A percentile compares a stretch with the other conserved stretches of the same genome.
Evolutionary conservation across 1,284 basidiomycete species (phyloP).

Genomic region (Fomitopsis palustris): DNA sequence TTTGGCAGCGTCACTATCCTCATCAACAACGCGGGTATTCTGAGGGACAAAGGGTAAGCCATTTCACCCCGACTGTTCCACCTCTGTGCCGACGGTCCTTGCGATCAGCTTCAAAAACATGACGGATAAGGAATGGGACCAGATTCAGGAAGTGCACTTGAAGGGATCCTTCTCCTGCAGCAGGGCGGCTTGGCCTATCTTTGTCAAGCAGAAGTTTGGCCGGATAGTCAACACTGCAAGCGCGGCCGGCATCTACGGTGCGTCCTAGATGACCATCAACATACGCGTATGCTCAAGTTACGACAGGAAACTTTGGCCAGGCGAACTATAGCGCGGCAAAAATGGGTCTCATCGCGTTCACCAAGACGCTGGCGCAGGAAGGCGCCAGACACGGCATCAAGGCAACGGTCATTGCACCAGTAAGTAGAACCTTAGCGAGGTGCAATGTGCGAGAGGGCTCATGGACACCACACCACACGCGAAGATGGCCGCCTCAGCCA

Average conservation of each 20-base stretch:
- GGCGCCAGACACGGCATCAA: slow-evolving; percentile 94
- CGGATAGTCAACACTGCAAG: slow-evolving; percentile 92
- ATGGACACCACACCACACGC: slow-evolving; percentile 5
- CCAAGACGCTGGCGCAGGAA: slow-evolving; percentile 89
- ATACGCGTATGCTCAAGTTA: neutral
- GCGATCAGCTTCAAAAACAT: slow-evolving; percentile 82
- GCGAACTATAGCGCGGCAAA: slow-evolving; percentile 90
- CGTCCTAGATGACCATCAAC: slow-evolving; percentile 11
- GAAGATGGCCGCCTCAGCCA: slow-evolving; percentile 87
- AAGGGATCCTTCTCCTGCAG: slow-evolving; percentile 96
- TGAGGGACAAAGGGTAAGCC: slow-evolving; percentile 76
- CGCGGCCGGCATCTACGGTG: slow-evolving; percentile 82
- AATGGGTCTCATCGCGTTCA: slow-evolving; percentile 89
- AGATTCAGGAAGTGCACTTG: slow-evolving; percentile 86
- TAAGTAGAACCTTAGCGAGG: slow-evolving; percentile 35
- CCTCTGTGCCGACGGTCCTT: neutral
- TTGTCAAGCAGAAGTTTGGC: slow-evolving; percentile 94
- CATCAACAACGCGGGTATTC: slow-evolving; percentile 97
- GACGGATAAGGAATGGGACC: slow-evolving; percentile 87
- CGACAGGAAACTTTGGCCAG: slow-evolving; percentile 91
- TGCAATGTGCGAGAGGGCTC: neutral
- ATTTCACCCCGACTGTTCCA: neutral
- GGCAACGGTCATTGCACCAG: slow-evolving; percentile 86
- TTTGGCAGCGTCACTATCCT: slow-evolving; percentile 84
- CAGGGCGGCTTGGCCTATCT: slow-evolving; percentile 95